Conservation (phyloP, 345 rosid genomes). For the Cardiospermum halicacabum region DNA sequence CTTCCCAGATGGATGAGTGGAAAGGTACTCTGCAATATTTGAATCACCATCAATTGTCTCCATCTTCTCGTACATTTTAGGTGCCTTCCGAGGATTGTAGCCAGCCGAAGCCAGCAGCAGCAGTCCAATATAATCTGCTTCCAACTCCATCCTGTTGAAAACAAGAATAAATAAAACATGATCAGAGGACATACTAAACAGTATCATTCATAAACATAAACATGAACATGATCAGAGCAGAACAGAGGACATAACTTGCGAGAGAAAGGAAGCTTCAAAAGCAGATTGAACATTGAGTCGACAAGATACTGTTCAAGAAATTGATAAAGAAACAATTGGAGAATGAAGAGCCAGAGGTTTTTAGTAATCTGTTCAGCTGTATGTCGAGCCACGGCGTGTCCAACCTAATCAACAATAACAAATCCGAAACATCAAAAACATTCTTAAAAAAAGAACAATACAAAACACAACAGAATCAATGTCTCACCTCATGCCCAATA, state of each 20-base stretch:
- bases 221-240: slow-evolving; percentile 6
- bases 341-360: slow-evolving; percentile 72
- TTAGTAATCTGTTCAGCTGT: slow-evolving; percentile 64
- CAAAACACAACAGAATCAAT: neutral
- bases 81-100: slow-evolving; percentile 83
- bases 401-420: slow-evolving; percentile 51
- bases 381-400: slow-evolving; percentile 90
- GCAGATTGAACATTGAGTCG: slow-evolving; percentile 62
- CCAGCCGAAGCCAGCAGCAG: slow-evolving; percentile 83
- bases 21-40: too few species aligned
- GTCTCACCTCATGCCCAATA: slow-evolving; percentile 77
- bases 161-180: neutral
- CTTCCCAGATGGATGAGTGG: slow-evolving; percentile 95
- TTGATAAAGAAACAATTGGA: slow-evolving; percentile 68
- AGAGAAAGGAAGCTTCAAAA: slow-evolving; percentile 87
- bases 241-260: slow-evolving; percentile 77
- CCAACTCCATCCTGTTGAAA: slow-evolving; percentile 82
- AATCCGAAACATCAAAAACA: slow-evolving; percentile 8
- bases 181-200: too few species aligned
- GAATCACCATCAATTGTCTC: slow-evolving; percentile 57
- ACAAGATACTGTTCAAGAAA: slow-evolving; percentile 75
- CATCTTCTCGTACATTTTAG: slow-evolving; percentile 72
- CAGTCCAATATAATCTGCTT: slow-evolving; percentile 87
- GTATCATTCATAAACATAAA: too few species aligned
- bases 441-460: neutral